Evolutionary conservation across 306 rosid genomes (phyloP).

Genomic region (Vigna unguiculata): DNA sequence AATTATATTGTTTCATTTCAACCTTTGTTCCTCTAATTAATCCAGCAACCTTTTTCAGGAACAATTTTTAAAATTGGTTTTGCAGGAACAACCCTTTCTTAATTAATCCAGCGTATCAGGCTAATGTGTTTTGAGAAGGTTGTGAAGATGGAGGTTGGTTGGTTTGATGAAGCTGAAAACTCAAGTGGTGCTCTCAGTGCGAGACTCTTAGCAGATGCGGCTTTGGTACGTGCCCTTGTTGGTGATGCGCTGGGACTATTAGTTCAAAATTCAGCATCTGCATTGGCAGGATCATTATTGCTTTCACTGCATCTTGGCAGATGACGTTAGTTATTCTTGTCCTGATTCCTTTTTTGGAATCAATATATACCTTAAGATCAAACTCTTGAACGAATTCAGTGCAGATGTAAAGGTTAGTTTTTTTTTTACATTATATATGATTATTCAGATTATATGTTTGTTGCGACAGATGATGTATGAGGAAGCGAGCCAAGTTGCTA

Average conservation of each 20-base stretch:
- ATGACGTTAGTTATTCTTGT: constrained; percentile 67
- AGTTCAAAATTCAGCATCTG: constrained; percentile 65
- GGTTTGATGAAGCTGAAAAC: constrained; percentile 88
- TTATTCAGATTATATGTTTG: constrained; percentile 45
- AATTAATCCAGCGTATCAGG: constrained; percentile 79
- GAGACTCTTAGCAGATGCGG: constrained; percentile 85
- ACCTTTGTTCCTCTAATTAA: too few relatives aligned
- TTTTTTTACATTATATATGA: constrained; percentile 7
- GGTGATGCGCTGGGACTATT: constrained; percentile 71
- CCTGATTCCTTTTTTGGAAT: constrained; percentile 71
- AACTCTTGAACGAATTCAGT: constrained; percentile 83
- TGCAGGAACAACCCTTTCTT: too few relatives aligned
- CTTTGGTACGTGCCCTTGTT: constrained; percentile 75
- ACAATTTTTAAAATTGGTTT: too few relatives aligned
- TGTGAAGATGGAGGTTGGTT: constrained; percentile 77
- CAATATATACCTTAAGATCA: constrained; percentile 68
- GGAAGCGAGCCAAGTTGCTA: constrained; percentile 92
- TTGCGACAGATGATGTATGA: constrained; percentile 77
- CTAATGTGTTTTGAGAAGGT: constrained; percentile 73
- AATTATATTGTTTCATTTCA: too few relatives aligned
- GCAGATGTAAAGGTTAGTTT: constrained; percentile 76
- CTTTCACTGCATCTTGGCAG: constrained; percentile 76
- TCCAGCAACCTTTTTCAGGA: too few relatives aligned
- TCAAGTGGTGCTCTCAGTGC: constrained; percentile 85
- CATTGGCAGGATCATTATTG: constrained; percentile 76